A percentile compares a stretch with the other conserved stretches of the same genome.
Conservation (phyloP, 2,329 filamentous ascomycete species). For the Fusarium graminum region DNA sequence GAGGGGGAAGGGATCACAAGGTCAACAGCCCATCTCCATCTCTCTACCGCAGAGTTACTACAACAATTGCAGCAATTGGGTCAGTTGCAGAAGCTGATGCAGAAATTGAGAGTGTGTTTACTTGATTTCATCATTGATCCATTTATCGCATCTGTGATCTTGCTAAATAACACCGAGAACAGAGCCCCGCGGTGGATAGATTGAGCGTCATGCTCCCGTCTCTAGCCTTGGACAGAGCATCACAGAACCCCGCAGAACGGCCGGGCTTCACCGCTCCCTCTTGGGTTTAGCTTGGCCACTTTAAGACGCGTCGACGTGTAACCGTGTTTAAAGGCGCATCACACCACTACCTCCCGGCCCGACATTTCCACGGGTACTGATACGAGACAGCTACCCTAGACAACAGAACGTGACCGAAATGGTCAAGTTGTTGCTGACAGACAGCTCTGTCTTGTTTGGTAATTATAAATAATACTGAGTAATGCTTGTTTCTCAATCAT, state of each 20-base stretch:
- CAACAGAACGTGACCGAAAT: slow-evolving; percentile 9
- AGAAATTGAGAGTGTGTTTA: background rate
- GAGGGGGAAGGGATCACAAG: slow-evolving; percentile 10
- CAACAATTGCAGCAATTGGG: background rate
- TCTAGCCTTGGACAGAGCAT: slow-evolving; percentile 19
- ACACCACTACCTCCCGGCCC: slow-evolving; percentile 24
- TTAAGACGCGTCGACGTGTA: slow-evolving; percentile 27
- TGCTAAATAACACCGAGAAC: slow-evolving; percentile 39
- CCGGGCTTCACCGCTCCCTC: slow-evolving; percentile 37
- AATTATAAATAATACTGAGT: slow-evolving; percentile 8
- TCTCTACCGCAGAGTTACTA: background rate
- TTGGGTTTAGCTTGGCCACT: slow-evolving; percentile 9
- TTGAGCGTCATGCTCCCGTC: slow-evolving; percentile 39
- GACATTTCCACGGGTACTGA: slow-evolving; percentile 1
- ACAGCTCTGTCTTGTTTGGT: background rate
- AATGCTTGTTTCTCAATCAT: slow-evolving; percentile 21
- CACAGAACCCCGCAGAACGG: slow-evolving; percentile 34
- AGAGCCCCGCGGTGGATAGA: slow-evolving; percentile 36
- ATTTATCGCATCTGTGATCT: slow-evolving; percentile 10
- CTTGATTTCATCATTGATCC: slow-evolving; percentile 34
- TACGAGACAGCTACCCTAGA: slow-evolving; percentile 24
- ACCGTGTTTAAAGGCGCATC: slow-evolving; percentile 2
- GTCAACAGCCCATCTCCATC: background rate
- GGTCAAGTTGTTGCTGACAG: slow-evolving; percentile 20
- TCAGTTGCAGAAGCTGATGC: background rate